Evolutionary conservation across 2,329 filamentous ascomycete genomes (phyloP), one percentile per base, ranked within the genome.

Genomic region (Colletotrichum salicis): DNA sequence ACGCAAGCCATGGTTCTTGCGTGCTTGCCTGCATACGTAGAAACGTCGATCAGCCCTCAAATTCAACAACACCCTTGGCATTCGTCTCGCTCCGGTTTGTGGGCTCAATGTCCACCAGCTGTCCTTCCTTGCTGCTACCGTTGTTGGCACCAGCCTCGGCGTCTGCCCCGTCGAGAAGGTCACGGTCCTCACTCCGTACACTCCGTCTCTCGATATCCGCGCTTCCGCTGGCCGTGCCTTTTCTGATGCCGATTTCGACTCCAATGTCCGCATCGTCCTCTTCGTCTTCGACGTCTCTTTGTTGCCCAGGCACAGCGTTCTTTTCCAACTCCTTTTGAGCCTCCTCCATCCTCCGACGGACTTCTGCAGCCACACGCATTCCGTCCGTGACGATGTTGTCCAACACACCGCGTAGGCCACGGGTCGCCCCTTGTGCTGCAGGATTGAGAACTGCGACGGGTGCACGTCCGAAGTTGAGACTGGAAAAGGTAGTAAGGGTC

Each of bases 371-470:
- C 70, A 98, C 96, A 41, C 96, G 92, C 91, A 98, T 98, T 54
- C 96, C 96, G 79, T 99, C 96, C 1, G 93, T 97, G 74, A 98
- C 96, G 77, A 99, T 98, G 77, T 97, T 97, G 84, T 99, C 96
- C 51, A 99, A 86, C 71, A 99, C 96, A 24, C 96, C 96, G 54
- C 96, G 89, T 1, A 99, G 87, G 27, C 96, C 94, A 75, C 95
- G 93, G 64, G 87, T 57, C 86, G 90, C 41, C 89, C 86, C 77
- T 91, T 86, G 73, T 92, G 73, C 81, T 77, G 52, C 81, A 75
- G 75, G 84, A 77, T 60, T 83, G 79, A 83, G 76, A 5, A 82
- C 78, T 5, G 81, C 77, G 3, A 82, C 79, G 57, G 83, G 80
- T 59, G 85, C 79, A 68, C 86, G 81, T 75, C 84, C 86, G 64